Base-by-base conservation (phyloP, 495 filamentous ascomycete genomes). In the Cercophora sp. region DNA sequence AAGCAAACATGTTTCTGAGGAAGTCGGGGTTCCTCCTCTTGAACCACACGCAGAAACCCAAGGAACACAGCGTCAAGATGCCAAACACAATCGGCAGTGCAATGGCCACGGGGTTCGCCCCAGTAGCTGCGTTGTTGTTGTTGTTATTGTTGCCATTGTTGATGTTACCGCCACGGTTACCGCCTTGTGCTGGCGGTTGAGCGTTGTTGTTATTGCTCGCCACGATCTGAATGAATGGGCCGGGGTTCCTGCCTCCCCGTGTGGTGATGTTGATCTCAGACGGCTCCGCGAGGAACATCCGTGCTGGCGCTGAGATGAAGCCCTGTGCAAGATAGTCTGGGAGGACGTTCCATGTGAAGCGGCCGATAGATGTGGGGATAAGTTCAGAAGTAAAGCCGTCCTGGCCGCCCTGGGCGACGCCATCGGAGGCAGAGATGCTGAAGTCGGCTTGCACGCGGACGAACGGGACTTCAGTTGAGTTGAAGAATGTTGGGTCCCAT, bases 361-460 rank as follows among this genome's bases (percentile, higher is more conserved):
- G 25, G 36, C 61, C 61, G 19, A 37, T 18, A 32, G 31, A 23
- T 42, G 56, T 48, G 18, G 45, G 45, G 47, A 64, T 24, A 3
- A 42, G 24, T 18, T 37, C 8, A 6, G 58, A 59, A 40, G 47
- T 57, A 51, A 61, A 59, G 52, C 59, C 61, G 25, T 46, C 42
- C 13, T 39, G 43, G 5, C n/a, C 35, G 19, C 25, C 22, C 18
- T 19, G 9, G 10, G 40, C 29, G 24, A 39, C 40, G 41, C 24
- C 36, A 2, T 22, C 2, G n/a, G n/a, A 10, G 36, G 4, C 8
- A 23, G 46, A 24, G 34, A 50, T 15, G 48, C 47, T n/a, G 35
- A 56, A 60, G 20, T 59, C 54, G 48, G 55, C 60, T 51, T 60
- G 53, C 23, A 58, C 47, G 34, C 40, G 47, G 34, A 65, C 47